Evolutionary conservation across 2,329 filamentous ascomycete species (phyloP), one percentile per base, ranked within the genome.

Genomic region (Cladosporium sp.): DNA sequence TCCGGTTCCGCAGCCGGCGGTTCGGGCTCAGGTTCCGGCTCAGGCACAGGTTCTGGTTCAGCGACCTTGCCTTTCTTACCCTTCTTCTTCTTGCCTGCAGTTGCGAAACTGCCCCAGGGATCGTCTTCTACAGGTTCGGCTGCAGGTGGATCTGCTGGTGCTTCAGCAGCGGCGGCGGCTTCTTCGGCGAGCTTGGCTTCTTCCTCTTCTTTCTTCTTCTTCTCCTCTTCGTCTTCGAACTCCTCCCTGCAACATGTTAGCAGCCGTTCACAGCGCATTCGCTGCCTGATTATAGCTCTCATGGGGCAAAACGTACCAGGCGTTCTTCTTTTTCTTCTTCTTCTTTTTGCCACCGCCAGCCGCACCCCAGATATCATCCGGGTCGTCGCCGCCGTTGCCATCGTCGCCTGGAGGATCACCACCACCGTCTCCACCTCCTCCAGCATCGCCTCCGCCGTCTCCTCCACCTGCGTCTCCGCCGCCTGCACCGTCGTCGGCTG

Each of bases 301-400:
- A 43, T 25, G n/a, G 45, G 11, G 5, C 19, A 6, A 34, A 36
- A 55, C 58, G 37, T 73, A 64, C 64, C 64, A 68, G 14, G 62
- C 60, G 58, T 66, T 69, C 64, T 72, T 73, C 67, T 74, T 75
- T 66, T 76, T 74, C 64, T 75, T 76, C 62, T 75, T 75, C 59
- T 70, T 72, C 62, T 75, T 76, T 55, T 72, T 72, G 12, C 66
- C 65, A 8, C 66, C 65, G 20, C 59, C 66, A 58, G 59, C 65
- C 51, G 59, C 60, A 25, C 67, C 67, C 63, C 63, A 69, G 64
- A 65, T 71, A 36, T 74, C 72, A 36, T 75, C 74, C 11, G 69
- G 72, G 37, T 70, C 70, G 5, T 69, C 68, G 15, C 65, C 70
- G n/a, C 66, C 70, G 22, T 56, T 66, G 47, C 69, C 66, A 19